Percentiles rank a stretch among this genome's conserved stretches.
Evolutionary conservation across 2,329 filamentous ascomycete genomes (phyloP).

Genomic region (Apiospora saccharicola): DNA sequence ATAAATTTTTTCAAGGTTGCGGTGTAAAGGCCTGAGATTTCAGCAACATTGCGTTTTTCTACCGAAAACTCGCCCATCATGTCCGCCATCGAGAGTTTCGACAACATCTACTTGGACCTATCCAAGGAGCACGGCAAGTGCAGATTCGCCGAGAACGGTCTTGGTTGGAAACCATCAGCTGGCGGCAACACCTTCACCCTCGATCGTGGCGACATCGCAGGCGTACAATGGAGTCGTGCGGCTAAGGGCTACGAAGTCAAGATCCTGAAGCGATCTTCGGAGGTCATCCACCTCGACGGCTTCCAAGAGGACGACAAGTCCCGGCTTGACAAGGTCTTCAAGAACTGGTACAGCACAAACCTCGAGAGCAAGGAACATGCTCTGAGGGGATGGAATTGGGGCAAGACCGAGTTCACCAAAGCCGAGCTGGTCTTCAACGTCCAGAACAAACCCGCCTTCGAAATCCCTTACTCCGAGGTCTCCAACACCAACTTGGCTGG

Average conservation of each 20-base stretch:
- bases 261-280: slow-evolving; percentile 83
- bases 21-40: background rate
- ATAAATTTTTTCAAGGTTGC: background rate
- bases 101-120: slow-evolving; percentile 95
- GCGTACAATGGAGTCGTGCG: slow-evolving; percentile 93
- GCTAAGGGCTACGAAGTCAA: slow-evolving; percentile 94
- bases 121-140: slow-evolving; percentile 93
- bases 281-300: slow-evolving; percentile 91
- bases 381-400: slow-evolving; percentile 98
- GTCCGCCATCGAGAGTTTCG: slow-evolving; percentile 80
- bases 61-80: slow-evolving; percentile 13
- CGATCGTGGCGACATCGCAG: slow-evolving; percentile 83
- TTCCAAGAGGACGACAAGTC: slow-evolving; percentile 96
- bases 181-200: slow-evolving; percentile 94
- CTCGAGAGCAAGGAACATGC: slow-evolving; percentile 94
- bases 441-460: slow-evolving; percentile 94
- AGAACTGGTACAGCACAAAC: slow-evolving; percentile 95
- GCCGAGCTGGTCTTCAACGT: slow-evolving; percentile 96
- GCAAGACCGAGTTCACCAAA: slow-evolving; percentile 96
- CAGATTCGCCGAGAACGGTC: slow-evolving; percentile 90
- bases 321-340: slow-evolving; percentile 89
- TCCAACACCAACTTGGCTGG: slow-evolving; percentile 97
- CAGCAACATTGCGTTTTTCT: background rate
- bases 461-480: slow-evolving; percentile 96
- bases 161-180: slow-evolving; percentile 91